Base-by-base conservation (phyloP, 176 grass and related monocot genomes). In the Rhynchospora tenuis region DNA sequence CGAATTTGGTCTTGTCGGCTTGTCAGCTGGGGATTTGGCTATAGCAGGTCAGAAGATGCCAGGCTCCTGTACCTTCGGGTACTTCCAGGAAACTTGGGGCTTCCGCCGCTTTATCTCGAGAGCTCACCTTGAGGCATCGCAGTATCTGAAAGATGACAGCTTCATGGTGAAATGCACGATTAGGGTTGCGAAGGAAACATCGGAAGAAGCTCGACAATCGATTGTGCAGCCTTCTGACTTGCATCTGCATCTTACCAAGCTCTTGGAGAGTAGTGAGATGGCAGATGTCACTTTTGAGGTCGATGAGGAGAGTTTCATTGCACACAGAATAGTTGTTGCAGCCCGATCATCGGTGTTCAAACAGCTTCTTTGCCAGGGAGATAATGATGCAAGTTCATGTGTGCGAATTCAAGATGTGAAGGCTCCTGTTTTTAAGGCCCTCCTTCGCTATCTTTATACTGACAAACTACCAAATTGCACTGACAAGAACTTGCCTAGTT, bases 361-460 rank as follows among this genome's bases (percentile, higher is more conserved):
- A 71, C 27, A 71, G 42, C 66, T 71, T 71, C 17, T 71, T 14
- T 6, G 27, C 17, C 2, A 71, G 42, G 11, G n/a, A 26, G 42
- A 43, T 12, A 33, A 28, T 14, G 66, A 28, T 14, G 16, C 6
- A 6, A 28, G 26, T 4, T 7, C 0, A 0, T 6, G 14, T 0
- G 1, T 82, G 14, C 5, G 23, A 54, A 33, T 84, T 4, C 9
- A 71, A 4, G 82, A 59, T 7, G 61, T 88, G 0, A 65, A 84
- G 0, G 27, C 73, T 0, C 33, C 24, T 2, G 69, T 68, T 19
- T 91, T 88, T 54, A 48, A 71, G 83, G 86, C 61, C 27, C 4
- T 91, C 44, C 83, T 86, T 2, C 62, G 73, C 59, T 91, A 85
- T 59, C 45, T 88, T 57, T 91, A 91, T 80, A 83, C 77, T 5